phyloP scores from a whole-genome alignment of 495 filamentous ascomycete species.

The Daldinia vernicosa region DNA sequence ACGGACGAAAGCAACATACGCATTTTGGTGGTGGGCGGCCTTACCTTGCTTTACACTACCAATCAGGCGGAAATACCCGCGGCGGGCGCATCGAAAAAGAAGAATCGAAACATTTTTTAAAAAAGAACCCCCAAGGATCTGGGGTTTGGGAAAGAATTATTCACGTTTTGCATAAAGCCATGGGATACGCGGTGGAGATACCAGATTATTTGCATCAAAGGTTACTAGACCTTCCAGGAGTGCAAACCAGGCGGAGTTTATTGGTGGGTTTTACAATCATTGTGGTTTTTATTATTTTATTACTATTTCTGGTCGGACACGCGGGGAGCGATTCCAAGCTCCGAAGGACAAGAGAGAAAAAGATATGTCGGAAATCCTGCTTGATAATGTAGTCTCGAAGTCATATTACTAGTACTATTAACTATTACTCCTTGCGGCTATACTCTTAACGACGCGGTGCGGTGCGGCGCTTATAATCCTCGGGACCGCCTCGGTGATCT shows the following conservation, averaged over 20 bases:
- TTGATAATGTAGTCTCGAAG: not conserved
- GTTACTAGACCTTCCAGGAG: slow-evolving; percentile 38
- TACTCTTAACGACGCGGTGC: not conserved
- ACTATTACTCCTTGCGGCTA: not conserved
- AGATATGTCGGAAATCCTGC: not conserved
- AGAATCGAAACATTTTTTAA: not conserved
- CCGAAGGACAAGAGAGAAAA: not conserved
- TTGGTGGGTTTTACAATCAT: slow-evolving; percentile 6
- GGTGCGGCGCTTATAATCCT: not conserved
- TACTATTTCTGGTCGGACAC: not conserved
- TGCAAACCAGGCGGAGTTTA: slow-evolving; percentile 32
- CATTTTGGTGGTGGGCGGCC: slow-evolving; percentile 28
- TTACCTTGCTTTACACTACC: slow-evolving; percentile 40
- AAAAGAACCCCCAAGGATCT: slow-evolving; percentile 30
- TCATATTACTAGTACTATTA: not conserved
- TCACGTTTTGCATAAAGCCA: slow-evolving; percentile 33
- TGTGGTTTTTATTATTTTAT: not conserved
- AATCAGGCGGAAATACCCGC: slow-evolving; percentile 30
- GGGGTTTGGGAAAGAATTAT: slow-evolving; percentile 15
- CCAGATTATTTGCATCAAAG: slow-evolving; percentile 44
- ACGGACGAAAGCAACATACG: slow-evolving; percentile 17
- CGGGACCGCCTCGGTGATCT: not conserved
- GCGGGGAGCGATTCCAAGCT: not conserved
- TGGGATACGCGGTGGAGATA: slow-evolving; percentile 31
- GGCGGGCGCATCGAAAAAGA: slow-evolving; percentile 29